Evolutionary conservation across 1,139 yeast species (phyloP).

Genomic region (Debaryomycetaceae sp.): DNA sequence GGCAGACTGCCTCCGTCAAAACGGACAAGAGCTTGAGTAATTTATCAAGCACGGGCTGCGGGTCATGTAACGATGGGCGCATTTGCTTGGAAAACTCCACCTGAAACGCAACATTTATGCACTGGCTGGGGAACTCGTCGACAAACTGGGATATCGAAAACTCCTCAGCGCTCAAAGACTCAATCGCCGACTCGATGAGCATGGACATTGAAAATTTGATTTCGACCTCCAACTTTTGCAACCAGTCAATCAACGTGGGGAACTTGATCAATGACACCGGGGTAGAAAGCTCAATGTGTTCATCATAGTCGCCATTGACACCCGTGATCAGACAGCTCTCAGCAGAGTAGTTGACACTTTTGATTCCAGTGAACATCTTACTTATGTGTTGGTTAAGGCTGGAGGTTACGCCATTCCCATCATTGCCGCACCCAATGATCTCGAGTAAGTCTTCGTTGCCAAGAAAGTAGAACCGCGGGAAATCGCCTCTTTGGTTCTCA

Average conservation of each 20-base stretch:
- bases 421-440: slow-evolving; percentile 64
- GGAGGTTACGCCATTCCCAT: slow-evolving; percentile 21
- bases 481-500: slow-evolving; percentile 72
- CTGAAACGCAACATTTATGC: slow-evolving; percentile 53
- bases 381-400: slow-evolving; percentile 58
- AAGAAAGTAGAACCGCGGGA: slow-evolving; percentile 80
- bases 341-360: slow-evolving; percentile 37
- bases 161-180: slow-evolving; percentile 5
- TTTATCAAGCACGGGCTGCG: not conserved
- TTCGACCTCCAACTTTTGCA: slow-evolving; percentile 53
- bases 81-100: slow-evolving; percentile 40
- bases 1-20: not conserved
- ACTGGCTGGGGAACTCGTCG: slow-evolving; percentile 51
- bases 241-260: slow-evolving; percentile 59
- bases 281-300: slow-evolving; percentile 38
- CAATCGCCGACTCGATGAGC: slow-evolving; percentile 23
- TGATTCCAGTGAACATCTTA: slow-evolving; percentile 71
- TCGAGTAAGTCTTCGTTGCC: slow-evolving; percentile 90
- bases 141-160: no score
- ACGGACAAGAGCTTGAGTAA: not conserved
- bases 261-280: slow-evolving; percentile 43
- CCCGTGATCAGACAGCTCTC: slow-evolving; percentile 38
- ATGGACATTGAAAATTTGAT: slow-evolving; percentile 46
- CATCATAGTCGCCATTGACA: slow-evolving; percentile 63
- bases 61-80: not conserved